Evolutionary conservation across 2,329 filamentous ascomycete species (phyloP).

Genomic region (Beauveria varroae): DNA sequence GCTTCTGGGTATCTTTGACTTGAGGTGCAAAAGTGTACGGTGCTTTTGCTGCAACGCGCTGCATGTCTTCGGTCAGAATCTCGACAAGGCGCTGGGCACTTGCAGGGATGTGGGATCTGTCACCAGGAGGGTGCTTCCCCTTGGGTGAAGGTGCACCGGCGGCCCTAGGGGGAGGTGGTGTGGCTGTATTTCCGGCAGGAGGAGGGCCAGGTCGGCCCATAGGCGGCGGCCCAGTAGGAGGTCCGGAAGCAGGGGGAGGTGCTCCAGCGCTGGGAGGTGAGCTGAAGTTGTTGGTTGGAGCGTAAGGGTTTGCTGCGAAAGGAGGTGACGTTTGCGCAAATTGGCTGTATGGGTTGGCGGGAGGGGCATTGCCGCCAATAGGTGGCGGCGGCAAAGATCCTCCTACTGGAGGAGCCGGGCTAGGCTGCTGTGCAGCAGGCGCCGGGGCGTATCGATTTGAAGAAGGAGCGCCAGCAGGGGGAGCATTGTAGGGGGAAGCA

Average conservation of each 20-base stretch:
- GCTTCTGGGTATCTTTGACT: conserved; percentile 89
- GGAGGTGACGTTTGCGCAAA: conserved; percentile 20
- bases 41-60: conserved; percentile 77
- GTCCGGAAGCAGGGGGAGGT: conserved; percentile 28
- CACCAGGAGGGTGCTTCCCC: conserved; percentile 69
- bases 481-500: conserved; percentile 78
- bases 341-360: conserved; percentile 34
- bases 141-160: conserved; percentile 44
- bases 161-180: conserved; percentile 40
- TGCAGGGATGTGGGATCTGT: conserved; percentile 80
- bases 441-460: conserved; percentile 69
- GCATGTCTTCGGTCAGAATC: conserved; percentile 75
- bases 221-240: conserved; percentile 27
- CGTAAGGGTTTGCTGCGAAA: conserved; percentile 27
- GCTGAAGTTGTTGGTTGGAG: conserved; percentile 45
- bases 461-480: conserved; percentile 61
- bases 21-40: conserved; percentile 81
- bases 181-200: conserved; percentile 18
- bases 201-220: conserved; percentile 26
- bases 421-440: conserved; percentile 46
- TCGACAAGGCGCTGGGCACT: conserved; percentile 73
- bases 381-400: conserved; percentile 33
- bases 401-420: conserved; percentile 34
- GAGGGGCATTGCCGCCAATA: conserved; percentile 36
- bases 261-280: conserved; percentile 32